Evolutionary conservation across 2,329 filamentous ascomycete genomes (phyloP).

Genomic region (Lecanoromycetidae sp.): DNA sequence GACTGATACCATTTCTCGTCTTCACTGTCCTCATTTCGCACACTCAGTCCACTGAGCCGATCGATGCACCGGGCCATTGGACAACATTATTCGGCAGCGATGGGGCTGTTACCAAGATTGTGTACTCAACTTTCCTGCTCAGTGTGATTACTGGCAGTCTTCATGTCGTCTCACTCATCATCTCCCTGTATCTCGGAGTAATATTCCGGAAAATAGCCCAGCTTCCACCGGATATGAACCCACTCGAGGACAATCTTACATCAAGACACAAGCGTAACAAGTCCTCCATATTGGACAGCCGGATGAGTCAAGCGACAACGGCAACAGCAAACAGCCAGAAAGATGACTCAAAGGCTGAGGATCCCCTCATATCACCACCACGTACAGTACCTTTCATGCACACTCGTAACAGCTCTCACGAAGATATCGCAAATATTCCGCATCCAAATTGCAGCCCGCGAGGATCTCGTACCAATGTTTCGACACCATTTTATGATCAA

Average conservation of each 20-base stretch:
- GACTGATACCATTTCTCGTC: constrained; percentile 50
- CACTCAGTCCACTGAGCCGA: constrained; percentile 34
- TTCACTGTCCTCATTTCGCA: constrained; percentile 46
- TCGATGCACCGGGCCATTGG: constrained; percentile 43
- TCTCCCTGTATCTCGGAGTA: constrained; percentile 63
- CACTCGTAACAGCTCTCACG: constrained; percentile 54
- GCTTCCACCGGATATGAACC: constrained; percentile 90
- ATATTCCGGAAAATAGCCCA: constrained; percentile 71
- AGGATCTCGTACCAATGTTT: constrained; percentile 44
- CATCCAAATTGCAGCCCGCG: constrained; percentile 36
- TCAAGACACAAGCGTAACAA: constrained; percentile 68
- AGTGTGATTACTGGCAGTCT: constrained; percentile 52
- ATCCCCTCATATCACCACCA: constrained; percentile 32
- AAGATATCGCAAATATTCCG: constrained; percentile 40
- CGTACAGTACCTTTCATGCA: constrained; percentile 65
- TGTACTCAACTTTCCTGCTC: constrained; percentile 56
- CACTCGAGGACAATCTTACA: constrained; percentile 74
- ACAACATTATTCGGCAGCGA: constrained; percentile 51
- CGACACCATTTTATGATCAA: constrained; percentile 33
- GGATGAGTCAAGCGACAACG: constrained; percentile 41
- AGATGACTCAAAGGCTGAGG: constrained; percentile 29
- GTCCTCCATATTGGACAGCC: constrained; percentile 42
- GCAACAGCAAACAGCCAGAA: constrained; percentile 28
- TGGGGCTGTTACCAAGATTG: constrained; percentile 45
- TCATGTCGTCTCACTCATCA: constrained; percentile 55